Percentiles rank a stretch among this genome's conserved stretches.
Evolutionary conservation across 331 rosid genomes (phyloP).

Genomic region (Erythrophleum ivorense): DNA sequence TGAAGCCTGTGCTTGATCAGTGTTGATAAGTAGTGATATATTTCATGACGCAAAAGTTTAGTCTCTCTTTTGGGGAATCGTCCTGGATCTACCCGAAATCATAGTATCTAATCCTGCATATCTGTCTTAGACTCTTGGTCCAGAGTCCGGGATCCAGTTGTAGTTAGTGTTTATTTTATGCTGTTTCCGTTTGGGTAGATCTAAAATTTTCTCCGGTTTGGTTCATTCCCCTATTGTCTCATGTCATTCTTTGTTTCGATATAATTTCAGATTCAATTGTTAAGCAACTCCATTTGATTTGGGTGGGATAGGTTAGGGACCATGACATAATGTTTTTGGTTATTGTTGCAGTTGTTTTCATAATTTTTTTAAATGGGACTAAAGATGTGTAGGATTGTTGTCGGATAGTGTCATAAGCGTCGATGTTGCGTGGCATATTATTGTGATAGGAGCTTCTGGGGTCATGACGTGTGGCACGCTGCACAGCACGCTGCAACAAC

Average conservation of each 20-base stretch:
- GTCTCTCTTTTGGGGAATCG: background rate
- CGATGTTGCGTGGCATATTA: background rate
- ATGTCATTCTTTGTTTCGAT: background rate
- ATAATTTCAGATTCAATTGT: background rate
- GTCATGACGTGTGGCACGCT: background rate
- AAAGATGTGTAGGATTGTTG: background rate
- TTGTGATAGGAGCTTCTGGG: background rate
- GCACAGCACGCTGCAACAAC: background rate
- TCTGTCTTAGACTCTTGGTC: background rate
- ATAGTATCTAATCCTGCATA: background rate
- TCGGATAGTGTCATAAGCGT: background rate
- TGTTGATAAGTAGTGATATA: background rate
- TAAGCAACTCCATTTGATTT: conserved; percentile 18
- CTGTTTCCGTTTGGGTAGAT: background rate
- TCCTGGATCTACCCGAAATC: background rate
- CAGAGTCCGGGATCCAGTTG: background rate
- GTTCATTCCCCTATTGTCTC: background rate
- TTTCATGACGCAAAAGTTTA: background rate
- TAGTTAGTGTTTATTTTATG: background rate
- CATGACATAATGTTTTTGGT: background rate
- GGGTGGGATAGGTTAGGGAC: background rate
- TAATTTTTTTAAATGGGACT: background rate
- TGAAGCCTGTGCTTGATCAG: background rate
- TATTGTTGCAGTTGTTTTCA: background rate
- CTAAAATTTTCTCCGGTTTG: background rate